phyloP scores from a whole-genome alignment of 2,329 filamentous ascomycete species.

The Macrophomina phaseolina region DNA sequence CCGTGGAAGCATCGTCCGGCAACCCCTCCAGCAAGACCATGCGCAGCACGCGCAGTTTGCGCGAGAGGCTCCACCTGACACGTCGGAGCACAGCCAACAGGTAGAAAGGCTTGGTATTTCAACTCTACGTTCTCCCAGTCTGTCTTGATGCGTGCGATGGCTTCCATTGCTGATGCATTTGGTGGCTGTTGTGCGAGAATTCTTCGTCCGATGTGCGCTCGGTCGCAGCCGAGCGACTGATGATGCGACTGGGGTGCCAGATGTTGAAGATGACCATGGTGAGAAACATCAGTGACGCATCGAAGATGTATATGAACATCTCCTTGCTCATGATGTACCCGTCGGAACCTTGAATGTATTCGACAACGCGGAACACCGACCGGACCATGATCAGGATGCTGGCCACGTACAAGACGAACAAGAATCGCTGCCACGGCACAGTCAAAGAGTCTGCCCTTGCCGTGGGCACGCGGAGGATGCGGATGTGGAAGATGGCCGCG shows the following conservation, averaged over 20 bases:
- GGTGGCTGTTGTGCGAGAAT: constrained; percentile 15
- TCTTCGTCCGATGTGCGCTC: not conserved
- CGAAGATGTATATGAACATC: constrained; percentile 55
- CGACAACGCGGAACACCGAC: constrained; percentile 55
- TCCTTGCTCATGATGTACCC: constrained; percentile 55
- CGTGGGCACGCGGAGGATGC: constrained; percentile 33
- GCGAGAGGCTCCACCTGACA: constrained; percentile 23
- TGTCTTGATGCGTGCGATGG: constrained; percentile 8
- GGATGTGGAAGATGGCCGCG: constrained; percentile 36
- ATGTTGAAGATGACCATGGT: constrained; percentile 50
- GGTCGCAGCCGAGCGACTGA: not conserved
- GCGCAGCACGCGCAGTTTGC: constrained; percentile 26
- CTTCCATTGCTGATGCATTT: constrained; percentile 19
- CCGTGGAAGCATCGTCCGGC: constrained; percentile 20
- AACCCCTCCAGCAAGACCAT: constrained; percentile 18
- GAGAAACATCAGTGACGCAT: constrained; percentile 52
- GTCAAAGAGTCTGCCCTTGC: not conserved
- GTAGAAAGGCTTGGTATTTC: constrained; percentile 6
- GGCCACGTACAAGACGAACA: constrained; percentile 52
- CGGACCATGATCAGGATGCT: constrained; percentile 57
- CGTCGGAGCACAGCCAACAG: constrained; percentile 14
- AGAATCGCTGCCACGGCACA: constrained; percentile 37
- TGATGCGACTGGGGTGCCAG: constrained; percentile 44
- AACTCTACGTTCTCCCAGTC: constrained; percentile 3
- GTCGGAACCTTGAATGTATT: constrained; percentile 53